Base-by-base conservation (phyloP, 1,284 basidiomycete genomes). In the Ganoderma multipileum region DNA sequence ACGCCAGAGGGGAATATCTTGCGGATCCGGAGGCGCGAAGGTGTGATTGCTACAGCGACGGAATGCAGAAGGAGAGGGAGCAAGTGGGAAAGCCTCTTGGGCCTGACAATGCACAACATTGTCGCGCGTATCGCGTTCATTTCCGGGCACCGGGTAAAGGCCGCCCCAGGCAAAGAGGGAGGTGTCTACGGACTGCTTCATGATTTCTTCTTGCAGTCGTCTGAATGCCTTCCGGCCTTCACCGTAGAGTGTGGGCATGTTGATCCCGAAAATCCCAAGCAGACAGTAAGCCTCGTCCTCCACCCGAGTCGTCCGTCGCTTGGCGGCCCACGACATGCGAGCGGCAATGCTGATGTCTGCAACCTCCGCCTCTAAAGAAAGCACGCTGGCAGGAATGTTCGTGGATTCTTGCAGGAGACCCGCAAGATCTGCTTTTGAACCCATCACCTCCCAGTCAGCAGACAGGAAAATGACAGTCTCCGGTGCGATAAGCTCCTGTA, bases 251-350 rank as follows among this genome's bases (percentile, higher is more conserved):
- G 63, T 64, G 26, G 63, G 63, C 54, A 64, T 64, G 54, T 44
- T 54, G 36, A 63, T 38, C 18, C 30, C 33, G 33, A 63, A 63
- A 3, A 63, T 50, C 12, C 62, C 62, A 28, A 64, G 55, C 18
- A 64, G 63, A 9, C 54, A 54, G 38, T 64, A 64, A 18, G 63
- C 63, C 54, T 64, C 63, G 28, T 64, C 63, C 39, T 64, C 63
- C 14, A 58, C 20, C n/a, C 63, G 33, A 9, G 38, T 57, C 38
- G 63, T 64, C 16, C 20, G 36, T 18, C 63, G 63, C 23, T n/a
- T 16, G 16, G 63, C 55, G 0, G 44, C 44, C 44, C 44, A 47
- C n/a, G 44, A 47, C 44, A 47, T 47, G 44, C 44, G 44, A 47
- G 44, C 44, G 44, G 44, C 44, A 9, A 47, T n/a, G n/a, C 44